Percentiles rank a stretch among this genome's conserved stretches.
Conservation (phyloP, 2,329 filamentous ascomycete species). For the Didymella pinodella region DNA sequence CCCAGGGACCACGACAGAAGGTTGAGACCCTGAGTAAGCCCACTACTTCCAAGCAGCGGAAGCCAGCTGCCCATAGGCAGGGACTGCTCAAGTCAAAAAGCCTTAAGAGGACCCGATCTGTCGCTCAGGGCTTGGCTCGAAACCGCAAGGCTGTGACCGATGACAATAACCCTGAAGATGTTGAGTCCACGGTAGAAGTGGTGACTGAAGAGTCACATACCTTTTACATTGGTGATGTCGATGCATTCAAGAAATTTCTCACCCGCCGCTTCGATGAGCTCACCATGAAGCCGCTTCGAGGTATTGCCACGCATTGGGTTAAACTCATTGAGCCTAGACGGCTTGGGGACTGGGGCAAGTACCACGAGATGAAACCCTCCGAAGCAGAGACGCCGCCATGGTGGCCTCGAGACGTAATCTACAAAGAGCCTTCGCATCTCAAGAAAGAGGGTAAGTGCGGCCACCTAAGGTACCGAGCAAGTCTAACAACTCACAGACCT, state of each 20-base stretch:
- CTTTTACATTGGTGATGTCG: constrained; percentile 40
- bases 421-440: constrained; percentile 46
- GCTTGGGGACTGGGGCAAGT: constrained; percentile 34
- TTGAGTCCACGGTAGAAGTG: constrained; percentile 17
- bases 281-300: constrained; percentile 44
- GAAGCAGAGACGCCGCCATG: constrained; percentile 34
- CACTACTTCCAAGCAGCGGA: neutral
- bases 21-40: neutral
- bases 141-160: constrained; percentile 4
- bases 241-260: constrained; percentile 34
- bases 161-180: constrained; percentile 23
- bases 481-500: constrained; percentile 33
- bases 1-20: neutral
- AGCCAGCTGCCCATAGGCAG: neutral
- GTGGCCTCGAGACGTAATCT: constrained; percentile 43
- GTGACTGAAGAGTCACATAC: constrained; percentile 22
- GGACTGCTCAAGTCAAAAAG: constrained; percentile 16
- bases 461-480: neutral
- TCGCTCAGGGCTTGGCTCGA: constrained; percentile 7
- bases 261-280: constrained; percentile 38
- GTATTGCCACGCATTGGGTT: constrained; percentile 46
- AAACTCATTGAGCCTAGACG: constrained; percentile 40
- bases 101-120: constrained; percentile 28
- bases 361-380: constrained; percentile 32
- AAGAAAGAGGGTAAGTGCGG: constrained; percentile 34